phyloP scores from a whole-genome alignment of 163 green algal species.

The Chlorella variabilis region DNA sequence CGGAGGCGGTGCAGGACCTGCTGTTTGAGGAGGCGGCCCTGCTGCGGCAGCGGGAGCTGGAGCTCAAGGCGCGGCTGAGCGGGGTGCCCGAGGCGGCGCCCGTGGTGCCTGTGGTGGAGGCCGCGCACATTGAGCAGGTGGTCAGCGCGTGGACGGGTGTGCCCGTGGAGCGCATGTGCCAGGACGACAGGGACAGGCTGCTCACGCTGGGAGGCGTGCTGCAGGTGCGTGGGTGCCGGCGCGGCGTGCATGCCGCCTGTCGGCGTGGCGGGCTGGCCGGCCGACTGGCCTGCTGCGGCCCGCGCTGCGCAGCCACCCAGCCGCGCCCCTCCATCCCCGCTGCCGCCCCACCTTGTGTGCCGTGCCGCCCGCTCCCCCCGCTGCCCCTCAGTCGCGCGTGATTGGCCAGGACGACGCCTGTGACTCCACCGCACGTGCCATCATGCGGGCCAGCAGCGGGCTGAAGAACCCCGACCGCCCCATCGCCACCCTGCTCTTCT shows the following conservation, averaged over 20 bases:
- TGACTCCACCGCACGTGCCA: constrained; percentile 90
- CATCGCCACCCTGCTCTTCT: constrained; percentile 98
- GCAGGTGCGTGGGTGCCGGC: constrained; percentile 20
- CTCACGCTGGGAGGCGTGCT: constrained; percentile 28
- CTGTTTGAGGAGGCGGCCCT: constrained; percentile 98
- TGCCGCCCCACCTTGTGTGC: background rate
- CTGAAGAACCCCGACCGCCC: constrained; percentile 98
- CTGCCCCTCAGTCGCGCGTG: constrained; percentile 90
- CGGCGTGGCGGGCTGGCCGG: too few species aligned
- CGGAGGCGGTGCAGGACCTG: constrained; percentile 85
- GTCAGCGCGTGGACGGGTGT: constrained; percentile 93
- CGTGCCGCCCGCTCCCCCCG: constrained; percentile 58
- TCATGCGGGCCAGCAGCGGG: constrained; percentile 90
- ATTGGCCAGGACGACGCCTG: constrained; percentile 99
- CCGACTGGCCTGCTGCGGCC: too few species aligned
- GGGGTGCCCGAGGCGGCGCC: constrained; percentile 60
- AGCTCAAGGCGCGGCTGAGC: constrained; percentile 89
- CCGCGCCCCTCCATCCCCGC: too few species aligned
- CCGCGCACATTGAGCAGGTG: constrained; percentile 87
- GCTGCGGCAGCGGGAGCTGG: constrained; percentile 96
- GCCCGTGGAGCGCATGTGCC: constrained; percentile 83
- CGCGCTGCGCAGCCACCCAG: too few species aligned
- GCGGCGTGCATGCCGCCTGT: too few species aligned
- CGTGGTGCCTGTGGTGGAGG: constrained; percentile 52
- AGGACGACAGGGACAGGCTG: constrained; percentile 27